Evolutionary conservation across 2,329 filamentous ascomycete genomes (phyloP).

Genomic region (Diaporthe helianthi): DNA sequence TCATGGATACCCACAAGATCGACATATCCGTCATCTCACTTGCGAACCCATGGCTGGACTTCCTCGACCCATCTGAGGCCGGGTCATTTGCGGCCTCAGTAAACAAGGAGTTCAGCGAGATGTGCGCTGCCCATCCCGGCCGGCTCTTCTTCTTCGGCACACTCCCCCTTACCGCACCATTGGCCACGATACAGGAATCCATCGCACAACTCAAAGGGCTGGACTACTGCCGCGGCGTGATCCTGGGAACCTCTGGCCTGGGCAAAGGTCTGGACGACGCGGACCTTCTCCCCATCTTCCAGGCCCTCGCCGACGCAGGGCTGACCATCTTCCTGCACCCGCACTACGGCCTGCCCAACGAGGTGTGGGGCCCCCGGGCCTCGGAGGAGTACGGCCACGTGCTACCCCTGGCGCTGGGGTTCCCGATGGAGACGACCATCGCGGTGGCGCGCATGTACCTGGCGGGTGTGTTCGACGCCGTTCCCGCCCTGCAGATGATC

Average conservation of each 20-base stretch:
- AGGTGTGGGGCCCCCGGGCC: constrained; percentile 78
- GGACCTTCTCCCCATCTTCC: constrained; percentile 73
- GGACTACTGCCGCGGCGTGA: constrained; percentile 79
- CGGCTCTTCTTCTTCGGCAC: constrained; percentile 84
- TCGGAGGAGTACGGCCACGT: constrained; percentile 82
- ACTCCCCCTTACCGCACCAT: constrained; percentile 75
- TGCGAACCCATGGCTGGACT: constrained; percentile 95
- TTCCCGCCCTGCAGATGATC: constrained; percentile 73
- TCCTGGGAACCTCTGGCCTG: constrained; percentile 84
- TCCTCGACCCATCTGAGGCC: constrained; percentile 69
- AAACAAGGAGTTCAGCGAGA: constrained; percentile 78
- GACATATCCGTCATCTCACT: constrained; percentile 85
- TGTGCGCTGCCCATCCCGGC: constrained; percentile 71
- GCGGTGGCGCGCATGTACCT: constrained; percentile 87
- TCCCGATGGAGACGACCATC: constrained; percentile 92
- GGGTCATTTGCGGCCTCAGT: constrained; percentile 69
- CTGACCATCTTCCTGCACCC: constrained; percentile 86
- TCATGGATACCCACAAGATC: constrained; percentile 87
- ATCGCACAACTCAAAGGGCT: constrained; percentile 68
- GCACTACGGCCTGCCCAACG: constrained; percentile 84
- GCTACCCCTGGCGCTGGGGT: constrained; percentile 82
- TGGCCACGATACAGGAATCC: constrained; percentile 67
- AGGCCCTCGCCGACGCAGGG: constrained; percentile 68
- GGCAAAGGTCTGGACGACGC: constrained; percentile 83
- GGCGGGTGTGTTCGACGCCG: constrained; percentile 82